Conservation (phyloP, 2,329 filamentous ascomycete genomes). For the Scedosporium boydii region DNA sequence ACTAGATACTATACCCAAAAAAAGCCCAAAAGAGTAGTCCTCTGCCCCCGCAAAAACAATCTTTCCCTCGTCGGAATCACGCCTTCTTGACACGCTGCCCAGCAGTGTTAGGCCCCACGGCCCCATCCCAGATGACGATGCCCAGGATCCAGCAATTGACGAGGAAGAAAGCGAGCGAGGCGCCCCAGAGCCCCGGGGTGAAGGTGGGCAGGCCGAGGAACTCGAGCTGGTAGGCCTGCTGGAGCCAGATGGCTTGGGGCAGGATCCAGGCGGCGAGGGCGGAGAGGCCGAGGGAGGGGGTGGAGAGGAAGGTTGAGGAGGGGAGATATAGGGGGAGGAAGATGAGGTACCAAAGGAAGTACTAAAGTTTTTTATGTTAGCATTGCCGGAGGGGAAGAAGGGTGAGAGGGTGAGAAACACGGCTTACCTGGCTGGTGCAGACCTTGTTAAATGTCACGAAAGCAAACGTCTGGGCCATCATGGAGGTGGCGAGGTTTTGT, state of each 20-base stretch:
- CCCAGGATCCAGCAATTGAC: constrained; percentile 84
- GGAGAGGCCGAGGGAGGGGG: constrained; percentile 49
- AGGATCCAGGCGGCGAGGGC: constrained; percentile 66
- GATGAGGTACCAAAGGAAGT: constrained; percentile 97
- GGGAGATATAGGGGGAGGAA: constrained; percentile 89
- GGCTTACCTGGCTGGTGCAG: constrained; percentile 83
- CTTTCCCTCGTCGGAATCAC: neutral
- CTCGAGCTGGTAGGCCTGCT: constrained; percentile 66
- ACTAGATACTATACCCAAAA: neutral
- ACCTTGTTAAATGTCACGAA: constrained; percentile 99
- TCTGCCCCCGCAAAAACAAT: no score
- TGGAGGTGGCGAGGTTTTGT: constrained; percentile 68
- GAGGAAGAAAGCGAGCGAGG: constrained; percentile 70
- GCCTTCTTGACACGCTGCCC: neutral
- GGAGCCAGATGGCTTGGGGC: constrained; percentile 67
- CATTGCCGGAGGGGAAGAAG: neutral
- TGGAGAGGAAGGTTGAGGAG: constrained; percentile 58
- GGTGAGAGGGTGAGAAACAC: neutral
- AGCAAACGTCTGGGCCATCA: constrained; percentile 93
- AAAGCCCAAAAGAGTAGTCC: neutral
- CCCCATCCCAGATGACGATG: constrained; percentile 62
- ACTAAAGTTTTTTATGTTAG: constrained; percentile 39
- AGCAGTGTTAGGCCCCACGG: constrained; percentile 1
- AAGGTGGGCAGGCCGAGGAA: constrained; percentile 78
- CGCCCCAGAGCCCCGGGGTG: constrained; percentile 69